Base-by-base conservation (phyloP, 345 rosid species). In the Syzygium aromaticum region DNA sequence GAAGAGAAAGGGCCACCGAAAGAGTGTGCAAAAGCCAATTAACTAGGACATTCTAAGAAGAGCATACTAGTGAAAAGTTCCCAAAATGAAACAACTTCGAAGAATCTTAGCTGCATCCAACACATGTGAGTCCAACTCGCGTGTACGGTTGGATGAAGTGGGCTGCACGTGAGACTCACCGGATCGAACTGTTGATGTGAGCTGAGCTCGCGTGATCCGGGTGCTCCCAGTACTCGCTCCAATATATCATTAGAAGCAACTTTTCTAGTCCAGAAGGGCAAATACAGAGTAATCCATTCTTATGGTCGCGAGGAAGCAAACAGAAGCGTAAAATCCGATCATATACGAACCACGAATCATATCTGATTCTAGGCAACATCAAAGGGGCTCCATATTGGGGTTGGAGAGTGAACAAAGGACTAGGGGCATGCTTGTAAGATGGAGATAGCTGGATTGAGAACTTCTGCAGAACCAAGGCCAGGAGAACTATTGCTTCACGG, bases 371-470 rank as follows among this genome's bases (percentile, higher is more conserved):
- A 22, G 61, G 87, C 27, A 89, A 63, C 38, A 91, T 84, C 21
- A 86, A 43, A 1, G 84, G 90, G 51, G 90, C 91, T 30, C 90
- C 89, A 43, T 86, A 54, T 52, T 89, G 87, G 56, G 91, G 91
- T 23, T 84, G 89, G 52, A 87, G 19, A 16, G 88, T 84, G 27
- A 84, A 9, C 21, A 9, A 6, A 11, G 2, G 3, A 7, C 0
- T 5, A 4, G 91, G 91, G 78, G 90, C 84, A 86, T 89, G 89
- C 52, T 84, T 77, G 63, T 89, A 84, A 5, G 91, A 57, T 15
- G 91, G 88, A 52, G 92, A 91, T 14, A 87, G 78, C 86, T 91
- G 89, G 23, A 88, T 88, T 25, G 84, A 83, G 51, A 91, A 88
- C 10, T 16, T 77, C 19, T 63, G 86, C 13, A 91, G 56, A 43